phyloP scores from a whole-genome alignment of 441 rosid genomes.

The Manihot esculenta region DNA sequence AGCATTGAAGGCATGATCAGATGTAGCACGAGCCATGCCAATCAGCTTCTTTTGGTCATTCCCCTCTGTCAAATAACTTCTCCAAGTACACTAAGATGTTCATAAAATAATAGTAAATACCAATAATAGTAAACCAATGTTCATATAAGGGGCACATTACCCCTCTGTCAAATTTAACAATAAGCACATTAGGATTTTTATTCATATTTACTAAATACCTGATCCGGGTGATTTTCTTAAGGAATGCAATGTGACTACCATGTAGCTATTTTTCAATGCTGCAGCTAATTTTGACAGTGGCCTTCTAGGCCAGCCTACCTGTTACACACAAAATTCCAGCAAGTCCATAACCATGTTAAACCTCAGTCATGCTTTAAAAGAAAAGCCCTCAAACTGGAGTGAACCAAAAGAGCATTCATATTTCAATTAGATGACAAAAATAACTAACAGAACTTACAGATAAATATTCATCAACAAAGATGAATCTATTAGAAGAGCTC shows the following conservation, averaged over 20 bases:
- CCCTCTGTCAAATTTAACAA: too few relatives aligned
- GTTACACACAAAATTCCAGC: constrained; percentile 9
- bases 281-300: constrained; percentile 81
- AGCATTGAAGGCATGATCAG: constrained; percentile 97
- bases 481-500: neutral
- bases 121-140: too few relatives aligned
- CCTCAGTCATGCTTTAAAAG: neutral
- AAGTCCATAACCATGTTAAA: neutral
- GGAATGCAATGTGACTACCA: constrained; percentile 90
- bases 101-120: constrained; percentile 56
- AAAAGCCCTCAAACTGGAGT: neutral
- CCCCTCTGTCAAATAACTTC: constrained; percentile 94
- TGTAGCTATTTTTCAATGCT: constrained; percentile 90
- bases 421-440: neutral
- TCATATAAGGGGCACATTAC: too few relatives aligned
- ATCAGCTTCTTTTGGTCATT: constrained; percentile 64
- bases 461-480: neutral
- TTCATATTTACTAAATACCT: constrained; percentile 48
- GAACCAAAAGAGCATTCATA: neutral
- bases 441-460: neutral
- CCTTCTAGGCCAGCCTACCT: constrained; percentile 99
- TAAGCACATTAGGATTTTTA: constrained; percentile 8
- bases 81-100: constrained; percentile 90
- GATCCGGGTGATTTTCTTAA: constrained; percentile 52
- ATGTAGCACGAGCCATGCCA: constrained; percentile 98